phyloP scores from a whole-genome alignment of 805 yeast species.

The Starmerella bacillaris region DNA sequence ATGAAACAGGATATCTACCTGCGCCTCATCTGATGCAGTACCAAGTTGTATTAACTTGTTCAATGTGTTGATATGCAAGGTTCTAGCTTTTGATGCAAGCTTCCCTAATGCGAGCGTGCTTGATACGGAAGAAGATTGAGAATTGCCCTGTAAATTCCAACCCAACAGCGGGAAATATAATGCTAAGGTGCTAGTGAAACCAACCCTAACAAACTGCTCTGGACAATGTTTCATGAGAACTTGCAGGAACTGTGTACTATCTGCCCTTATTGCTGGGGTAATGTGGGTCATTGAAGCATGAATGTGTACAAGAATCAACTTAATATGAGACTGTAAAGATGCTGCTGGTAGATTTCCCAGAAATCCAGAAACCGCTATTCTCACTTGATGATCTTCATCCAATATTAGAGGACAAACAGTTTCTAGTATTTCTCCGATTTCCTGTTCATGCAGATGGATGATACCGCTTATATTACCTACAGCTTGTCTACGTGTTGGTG shows the following conservation, averaged over 20 bases:
- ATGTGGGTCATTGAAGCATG: conserved; percentile 92
- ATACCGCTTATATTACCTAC: conserved; percentile 11
- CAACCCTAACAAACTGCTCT: conserved; percentile 10
- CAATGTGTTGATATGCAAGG: conserved; percentile 15
- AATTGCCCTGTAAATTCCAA: conserved; percentile 31
- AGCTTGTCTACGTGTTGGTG: conserved; percentile 16
- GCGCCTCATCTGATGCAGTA: conserved; percentile 5
- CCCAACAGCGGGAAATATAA: conserved; percentile 53
- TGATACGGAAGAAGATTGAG: conserved; percentile 13
- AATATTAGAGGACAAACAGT: conserved; percentile 44
- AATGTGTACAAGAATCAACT: conserved; percentile 40
- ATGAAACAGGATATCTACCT: conserved; percentile 4
- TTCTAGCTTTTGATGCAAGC: conserved; percentile 16
- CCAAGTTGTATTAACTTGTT: conserved; percentile 11
- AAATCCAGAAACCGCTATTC: conserved; percentile 37
- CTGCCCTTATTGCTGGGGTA: conserved; percentile 52
- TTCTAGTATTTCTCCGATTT: conserved; percentile 23
- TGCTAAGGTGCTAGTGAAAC: conserved; percentile 26
- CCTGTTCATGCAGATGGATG: conserved; percentile 9
- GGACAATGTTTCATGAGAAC: conserved; percentile 31
- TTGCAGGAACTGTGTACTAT: conserved; percentile 50
- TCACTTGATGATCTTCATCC: conserved; percentile 50
- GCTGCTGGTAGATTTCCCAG: conserved; percentile 13
- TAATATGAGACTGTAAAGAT: conserved; percentile 25
- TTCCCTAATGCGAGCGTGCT: conserved; percentile 15